Conservation (phyloP, 2,329 filamentous ascomycete genomes). For the Fusarium vanettenii region DNA sequence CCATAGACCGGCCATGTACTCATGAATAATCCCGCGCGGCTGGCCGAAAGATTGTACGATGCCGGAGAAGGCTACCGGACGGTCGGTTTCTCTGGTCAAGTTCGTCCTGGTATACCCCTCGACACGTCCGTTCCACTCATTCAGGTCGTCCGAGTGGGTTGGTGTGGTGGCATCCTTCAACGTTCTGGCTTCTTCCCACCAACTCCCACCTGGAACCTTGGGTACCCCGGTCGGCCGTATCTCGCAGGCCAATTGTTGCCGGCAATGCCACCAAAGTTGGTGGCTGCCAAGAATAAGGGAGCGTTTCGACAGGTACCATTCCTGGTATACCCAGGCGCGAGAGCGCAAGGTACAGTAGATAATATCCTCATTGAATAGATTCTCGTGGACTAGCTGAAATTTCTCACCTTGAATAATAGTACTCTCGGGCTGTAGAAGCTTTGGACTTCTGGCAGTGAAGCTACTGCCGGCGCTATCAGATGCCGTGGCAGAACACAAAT, state of each 20-base stretch:
- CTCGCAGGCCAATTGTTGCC: background rate
- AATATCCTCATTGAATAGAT: background rate
- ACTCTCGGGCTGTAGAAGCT: background rate
- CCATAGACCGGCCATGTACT: background rate
- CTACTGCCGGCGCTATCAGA: background rate
- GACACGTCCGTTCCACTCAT: background rate
- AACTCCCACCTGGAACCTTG: background rate
- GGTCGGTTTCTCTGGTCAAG: background rate
- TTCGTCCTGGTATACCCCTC: background rate
- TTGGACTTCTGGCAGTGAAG: background rate
- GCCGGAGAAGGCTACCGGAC: background rate
- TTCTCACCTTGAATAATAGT: background rate
- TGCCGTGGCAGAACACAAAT: background rate
- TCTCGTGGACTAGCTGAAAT: background rate
- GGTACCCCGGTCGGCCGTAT: background rate
- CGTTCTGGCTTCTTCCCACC: background rate
- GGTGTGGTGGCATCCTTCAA: background rate
- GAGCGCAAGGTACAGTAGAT: background rate
- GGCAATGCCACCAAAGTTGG: conserved; percentile 2
- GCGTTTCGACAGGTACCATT: background rate
- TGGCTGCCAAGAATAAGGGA: background rate
- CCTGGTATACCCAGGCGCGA: background rate
- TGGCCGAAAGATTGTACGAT: background rate
- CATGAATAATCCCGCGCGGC: background rate
- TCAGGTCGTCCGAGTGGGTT: background rate